Base-by-base conservation (phyloP, 257 asterid genomes). In the Solanum acaule region DNA sequence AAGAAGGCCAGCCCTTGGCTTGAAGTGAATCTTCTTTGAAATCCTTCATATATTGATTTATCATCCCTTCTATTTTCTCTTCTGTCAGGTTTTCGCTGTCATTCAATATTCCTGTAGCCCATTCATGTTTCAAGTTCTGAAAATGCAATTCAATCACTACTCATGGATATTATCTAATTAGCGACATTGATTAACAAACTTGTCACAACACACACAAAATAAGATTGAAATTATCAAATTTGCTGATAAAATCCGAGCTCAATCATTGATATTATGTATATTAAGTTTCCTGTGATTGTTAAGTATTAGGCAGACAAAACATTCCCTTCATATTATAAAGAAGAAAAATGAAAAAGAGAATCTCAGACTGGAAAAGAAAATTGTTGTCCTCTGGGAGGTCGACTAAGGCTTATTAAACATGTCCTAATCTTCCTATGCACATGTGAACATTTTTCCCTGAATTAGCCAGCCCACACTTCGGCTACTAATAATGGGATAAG, bases 1-100 rank as follows among this genome's bases (percentile, higher is more conserved):
- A 83, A 42, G 89, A 9, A 6, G 95, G 93, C 96, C 96, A 94
- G 3, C 87, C 90, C 10, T 90, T 90, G 37, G 92, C 90, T 86
- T 91, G 85, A 42, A 90, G 8, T 4, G 89, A 40, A 5, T 92
- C 91, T 18, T 89, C 89, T 83, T 87, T 88, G 59, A 92, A 90
- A 78, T 89, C 77, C 70, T 90, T 92, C 8, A 92, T 89, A 84
- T 88, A 94, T 63, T 89, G 65, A 31, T 89, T 76, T 61, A 92
- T 37, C 2, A 93, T 93, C 11, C 91, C 91, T 49, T 93, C 93
- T 22, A 93, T 75, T 86, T 13, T 87, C 18, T 90, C 93, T 83
- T 92, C 93, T 18, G 93, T 89, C 7, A 92, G 89, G 44, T 9
- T 34, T 10, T 93, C 94, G 22, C 33, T 88, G 38, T 90, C 88